Percentiles rank a stretch among this genome's conserved stretches.
Conservation (phyloP, 1,284 basidiomycete genomes). For the Ceratobasidium sp. region DNA sequence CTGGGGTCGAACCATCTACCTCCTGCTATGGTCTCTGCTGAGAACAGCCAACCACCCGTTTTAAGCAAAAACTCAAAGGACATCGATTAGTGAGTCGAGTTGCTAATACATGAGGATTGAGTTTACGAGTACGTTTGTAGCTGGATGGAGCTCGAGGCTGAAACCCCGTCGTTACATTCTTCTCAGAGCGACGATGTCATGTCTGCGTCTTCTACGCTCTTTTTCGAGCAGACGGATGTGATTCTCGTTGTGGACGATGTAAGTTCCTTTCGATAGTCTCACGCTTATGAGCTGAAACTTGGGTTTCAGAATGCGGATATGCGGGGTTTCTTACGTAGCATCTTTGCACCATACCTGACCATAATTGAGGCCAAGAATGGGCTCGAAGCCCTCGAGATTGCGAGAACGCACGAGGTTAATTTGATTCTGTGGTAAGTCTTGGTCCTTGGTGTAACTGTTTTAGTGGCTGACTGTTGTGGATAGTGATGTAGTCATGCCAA, state of each 20-base stretch:
- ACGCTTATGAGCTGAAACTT: neutral
- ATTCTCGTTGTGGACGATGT: constrained; percentile 47
- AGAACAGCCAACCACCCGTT: no score
- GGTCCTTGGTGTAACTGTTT: neutral
- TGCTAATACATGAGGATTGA: neutral
- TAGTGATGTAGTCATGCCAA: neutral
- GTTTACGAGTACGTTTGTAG: neutral
- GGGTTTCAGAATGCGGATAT: neutral
- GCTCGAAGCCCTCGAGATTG: neutral
- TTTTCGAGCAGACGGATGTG: constrained; percentile 48
- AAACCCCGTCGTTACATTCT: neutral
- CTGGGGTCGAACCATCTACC: constrained; percentile 45
- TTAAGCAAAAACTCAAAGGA: no score
- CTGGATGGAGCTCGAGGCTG: constrained; percentile 5
- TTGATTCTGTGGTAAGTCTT: constrained; percentile 12
- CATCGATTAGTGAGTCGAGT: neutral
- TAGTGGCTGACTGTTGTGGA: constrained; percentile 49
- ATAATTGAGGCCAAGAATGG: neutral
- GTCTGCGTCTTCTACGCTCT: constrained; percentile 42
- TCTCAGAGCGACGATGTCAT: neutral
- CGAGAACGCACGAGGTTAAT: neutral
- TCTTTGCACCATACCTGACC: constrained; percentile 39
- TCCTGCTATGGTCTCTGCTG: constrained; percentile 16
- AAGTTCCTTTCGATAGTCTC: neutral
- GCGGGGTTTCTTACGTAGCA: constrained; percentile 44